Base-by-base conservation (phyloP, 164 flowering plant genomes). In the Vitis labrusca region DNA sequence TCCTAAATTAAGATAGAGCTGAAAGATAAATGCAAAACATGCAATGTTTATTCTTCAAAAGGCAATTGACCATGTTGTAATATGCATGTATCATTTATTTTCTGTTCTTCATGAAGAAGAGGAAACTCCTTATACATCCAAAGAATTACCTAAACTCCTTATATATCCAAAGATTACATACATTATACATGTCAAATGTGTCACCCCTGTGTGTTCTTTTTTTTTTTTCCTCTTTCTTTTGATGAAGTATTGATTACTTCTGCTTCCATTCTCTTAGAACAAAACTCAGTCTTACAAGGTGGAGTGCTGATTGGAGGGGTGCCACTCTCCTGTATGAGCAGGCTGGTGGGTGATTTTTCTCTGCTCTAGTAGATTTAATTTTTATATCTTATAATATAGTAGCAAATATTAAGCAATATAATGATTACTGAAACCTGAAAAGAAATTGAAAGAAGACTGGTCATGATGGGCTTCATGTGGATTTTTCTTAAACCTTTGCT, bases 301-400 rank as follows among this genome's bases (percentile, higher is more conserved):
- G 99, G 99, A 94, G 82, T 79, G 97, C 98, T 71, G 98, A 94
- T 83, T 94, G 99, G 99, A 85, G 69, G 76, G 80, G 65, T 76
- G 99, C 98, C 50, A 86, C 96, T 71, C 74, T 10, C 11, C 73
- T 91, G 65, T 94, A 91, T 76, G 99, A 94, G 80, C 89, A 91
- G 70, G 98, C 99, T 65, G 99, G 97, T 92, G 57, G 63, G 84
- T 70, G 30, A 65, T 17, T 62, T 57, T 60, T 60, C 71, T 50
- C 1, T 19, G 60, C 51, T 61, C 37, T 72, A 54, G 12, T 65
- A 10, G 23, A 52, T 63, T 37, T 32, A 13, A 15, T 19, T 52
- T 50, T 30, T 58, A 47, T 15, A 27, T 47, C 3, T 51, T 52
- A 55, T 65, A 3, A 9, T 50, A 27, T 17, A 49, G 47, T 37